Conservation (phyloP, 768 basidiomycete species). For the Boletellus emodensis region DNA sequence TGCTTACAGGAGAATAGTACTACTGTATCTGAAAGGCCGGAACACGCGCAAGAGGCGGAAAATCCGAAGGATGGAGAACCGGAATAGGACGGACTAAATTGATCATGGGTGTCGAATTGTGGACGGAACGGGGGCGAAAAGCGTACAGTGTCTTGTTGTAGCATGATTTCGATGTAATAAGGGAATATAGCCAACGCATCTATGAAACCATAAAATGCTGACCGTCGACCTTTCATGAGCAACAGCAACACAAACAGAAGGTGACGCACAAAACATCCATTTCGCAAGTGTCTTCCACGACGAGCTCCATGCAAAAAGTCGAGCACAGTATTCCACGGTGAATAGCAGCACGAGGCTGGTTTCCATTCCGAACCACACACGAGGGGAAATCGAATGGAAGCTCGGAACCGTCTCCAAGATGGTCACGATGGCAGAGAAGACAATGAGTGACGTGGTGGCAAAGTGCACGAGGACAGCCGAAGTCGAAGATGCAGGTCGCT, state of each 20-base stretch:
- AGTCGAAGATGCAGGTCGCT: constrained; percentile 72
- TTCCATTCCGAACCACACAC: constrained; percentile 85
- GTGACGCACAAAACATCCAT: constrained; percentile 64
- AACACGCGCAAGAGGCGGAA: constrained; percentile 88
- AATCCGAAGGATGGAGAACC: constrained; percentile 88
- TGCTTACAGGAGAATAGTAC: constrained; percentile 75
- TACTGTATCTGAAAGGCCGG: constrained; percentile 81
- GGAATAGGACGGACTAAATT: constrained; percentile 72
- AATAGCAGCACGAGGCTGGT: constrained; percentile 81
- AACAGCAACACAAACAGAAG: neutral
- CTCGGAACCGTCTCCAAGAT: constrained; percentile 77
- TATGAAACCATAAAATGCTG: constrained; percentile 81
- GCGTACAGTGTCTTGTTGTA: constrained; percentile 81
- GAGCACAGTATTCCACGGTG: constrained; percentile 76
- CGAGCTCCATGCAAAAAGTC: constrained; percentile 72
- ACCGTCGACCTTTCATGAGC: constrained; percentile 4
- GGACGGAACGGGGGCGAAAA: constrained; percentile 1
- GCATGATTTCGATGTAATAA: constrained; percentile 81
- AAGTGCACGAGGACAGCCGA: constrained; percentile 77
- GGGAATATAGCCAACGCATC: constrained; percentile 84
- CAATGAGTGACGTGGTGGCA: constrained; percentile 64
- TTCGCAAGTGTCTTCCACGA: constrained; percentile 55
- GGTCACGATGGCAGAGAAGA: constrained; percentile 71
- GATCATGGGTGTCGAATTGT: neutral
- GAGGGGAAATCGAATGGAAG: constrained; percentile 63